These are phyloP conservation scores for Boeremia lycopersici DNA, from an alignment of 2,329 filamentous ascomycete species.

Conservation along the genomic window DNA sequence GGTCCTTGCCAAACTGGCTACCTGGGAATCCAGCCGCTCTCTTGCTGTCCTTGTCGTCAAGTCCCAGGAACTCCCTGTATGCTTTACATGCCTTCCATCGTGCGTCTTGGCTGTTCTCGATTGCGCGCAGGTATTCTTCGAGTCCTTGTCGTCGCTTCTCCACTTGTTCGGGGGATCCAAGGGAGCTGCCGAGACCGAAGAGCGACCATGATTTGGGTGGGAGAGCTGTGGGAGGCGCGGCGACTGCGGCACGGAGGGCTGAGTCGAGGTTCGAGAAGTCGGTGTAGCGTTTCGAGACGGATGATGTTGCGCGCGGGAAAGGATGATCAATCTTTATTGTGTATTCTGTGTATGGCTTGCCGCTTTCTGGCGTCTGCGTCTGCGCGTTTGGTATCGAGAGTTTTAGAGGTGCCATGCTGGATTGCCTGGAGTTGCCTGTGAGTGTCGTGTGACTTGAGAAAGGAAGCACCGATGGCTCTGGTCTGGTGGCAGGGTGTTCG, in stretches of 20 bases:
- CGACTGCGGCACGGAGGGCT: slow-evolving; percentile 64
- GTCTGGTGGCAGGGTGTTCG: neutral
- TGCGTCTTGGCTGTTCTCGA: slow-evolving; percentile 74
- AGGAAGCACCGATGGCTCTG: neutral
- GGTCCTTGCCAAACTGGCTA: slow-evolving; percentile 47
- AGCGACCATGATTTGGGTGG: slow-evolving; percentile 74
- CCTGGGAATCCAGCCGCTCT: slow-evolving; percentile 29
- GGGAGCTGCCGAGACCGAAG: slow-evolving; percentile 58
- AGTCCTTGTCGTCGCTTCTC: slow-evolving; percentile 71
- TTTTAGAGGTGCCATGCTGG: slow-evolving; percentile 52
- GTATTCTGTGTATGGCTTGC: slow-evolving; percentile 76
- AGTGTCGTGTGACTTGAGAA: slow-evolving; percentile 3
- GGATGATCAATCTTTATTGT: slow-evolving; percentile 78
- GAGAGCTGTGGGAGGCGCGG: slow-evolving; percentile 70
- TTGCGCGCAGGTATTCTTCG: slow-evolving; percentile 73
- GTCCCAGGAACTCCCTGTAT: slow-evolving; percentile 76
- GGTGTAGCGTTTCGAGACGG: slow-evolving; percentile 80
- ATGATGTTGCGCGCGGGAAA: slow-evolving; percentile 75
- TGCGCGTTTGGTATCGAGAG: slow-evolving; percentile 57
- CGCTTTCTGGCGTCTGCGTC: slow-evolving; percentile 54
- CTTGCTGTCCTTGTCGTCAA: slow-evolving; percentile 48
- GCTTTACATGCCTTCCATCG: slow-evolving; percentile 75
- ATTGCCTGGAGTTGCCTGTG: neutral
- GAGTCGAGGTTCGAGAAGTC: slow-evolving; percentile 74
- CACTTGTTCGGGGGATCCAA: slow-evolving; percentile 71